These are phyloP conservation scores for Plasmodium coatneyi DNA, from an alignment of 169 alveolate species.

Conservation along the genomic window DNA sequence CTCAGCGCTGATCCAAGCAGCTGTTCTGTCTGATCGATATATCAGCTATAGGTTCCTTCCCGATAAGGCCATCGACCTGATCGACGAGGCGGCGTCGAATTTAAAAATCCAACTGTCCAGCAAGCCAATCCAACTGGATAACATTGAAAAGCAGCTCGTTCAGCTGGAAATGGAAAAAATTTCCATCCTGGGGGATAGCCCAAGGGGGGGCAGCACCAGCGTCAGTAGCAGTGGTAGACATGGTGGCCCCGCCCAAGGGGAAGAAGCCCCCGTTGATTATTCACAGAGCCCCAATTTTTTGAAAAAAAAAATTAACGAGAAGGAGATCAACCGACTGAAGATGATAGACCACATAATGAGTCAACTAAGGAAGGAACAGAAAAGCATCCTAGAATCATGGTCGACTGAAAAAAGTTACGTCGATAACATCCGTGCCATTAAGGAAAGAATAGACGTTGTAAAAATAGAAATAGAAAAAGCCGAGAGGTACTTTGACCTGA, in stretches of 20 bases:
- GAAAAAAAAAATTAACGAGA: conserved; percentile 31
- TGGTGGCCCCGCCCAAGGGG: neutral
- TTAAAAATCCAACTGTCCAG: conserved; percentile 87
- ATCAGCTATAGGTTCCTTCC: conserved; percentile 85
- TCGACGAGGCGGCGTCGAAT: conserved; percentile 92
- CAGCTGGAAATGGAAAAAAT: conserved; percentile 90
- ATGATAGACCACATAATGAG: conserved; percentile 77
- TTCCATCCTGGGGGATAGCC: conserved; percentile 80
- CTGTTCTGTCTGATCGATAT: conserved; percentile 87
- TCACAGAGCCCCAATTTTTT: conserved; percentile 13
- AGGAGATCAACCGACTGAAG: conserved; percentile 70
- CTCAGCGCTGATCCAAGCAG: conserved; percentile 91
- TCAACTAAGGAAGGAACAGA: conserved; percentile 77
- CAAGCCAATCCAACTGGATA: conserved; percentile 88
- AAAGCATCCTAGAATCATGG: conserved; percentile 81
- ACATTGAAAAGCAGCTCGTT: conserved; percentile 84
- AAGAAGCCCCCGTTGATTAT: conserved; percentile 14
- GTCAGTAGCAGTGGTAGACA: neutral
- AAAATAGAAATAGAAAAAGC: conserved; percentile 89
- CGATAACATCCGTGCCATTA: conserved; percentile 84
- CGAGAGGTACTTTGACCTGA: conserved; percentile 86
- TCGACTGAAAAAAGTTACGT: conserved; percentile 84
- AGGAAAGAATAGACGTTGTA: conserved; percentile 87
- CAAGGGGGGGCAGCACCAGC: conserved; percentile 18
- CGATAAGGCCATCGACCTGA: conserved; percentile 89